Evolutionary conservation across 148 eudicot species (phyloP).

Genomic region (Rhododendron griersonianum): DNA sequence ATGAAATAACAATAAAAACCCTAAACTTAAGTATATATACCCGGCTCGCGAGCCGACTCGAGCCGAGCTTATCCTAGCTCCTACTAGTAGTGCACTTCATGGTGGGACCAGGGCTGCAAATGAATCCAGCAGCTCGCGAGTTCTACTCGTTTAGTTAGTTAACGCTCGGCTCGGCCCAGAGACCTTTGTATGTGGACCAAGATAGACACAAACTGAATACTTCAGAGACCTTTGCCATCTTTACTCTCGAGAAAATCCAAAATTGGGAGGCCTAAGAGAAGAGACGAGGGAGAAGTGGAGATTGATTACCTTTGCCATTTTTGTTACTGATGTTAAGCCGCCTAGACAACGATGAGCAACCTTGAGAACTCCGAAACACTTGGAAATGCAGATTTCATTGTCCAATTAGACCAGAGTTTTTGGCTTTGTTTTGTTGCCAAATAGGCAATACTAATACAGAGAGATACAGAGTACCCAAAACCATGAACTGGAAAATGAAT

Average conservation of each 20-base stretch:
- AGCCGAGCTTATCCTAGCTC: too few species aligned
- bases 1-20: too few species aligned
- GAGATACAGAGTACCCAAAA: neutral
- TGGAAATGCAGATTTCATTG: neutral
- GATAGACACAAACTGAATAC: neutral
- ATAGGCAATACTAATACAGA: neutral
- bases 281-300: neutral
- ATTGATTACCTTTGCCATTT: neutral
- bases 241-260: neutral
- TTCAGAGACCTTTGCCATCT: neutral
- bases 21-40: too few species aligned
- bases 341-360: neutral
- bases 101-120: too few species aligned
- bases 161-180: too few species aligned
- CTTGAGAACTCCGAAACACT: neutral
- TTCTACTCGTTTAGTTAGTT: too few species aligned
- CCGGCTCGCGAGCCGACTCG: too few species aligned
- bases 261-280: neutral
- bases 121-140: too few species aligned
- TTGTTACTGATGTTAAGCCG: neutral
- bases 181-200: neutral
- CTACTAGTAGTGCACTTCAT: too few species aligned
- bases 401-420: neutral
- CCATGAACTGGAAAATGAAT: neutral
- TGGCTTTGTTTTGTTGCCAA: neutral